A percentile compares a stretch with the other conserved stretches of the same genome.
phyloP scores from a whole-genome alignment of 805 yeast species.

The Hanseniaspora taiwanica region DNA sequence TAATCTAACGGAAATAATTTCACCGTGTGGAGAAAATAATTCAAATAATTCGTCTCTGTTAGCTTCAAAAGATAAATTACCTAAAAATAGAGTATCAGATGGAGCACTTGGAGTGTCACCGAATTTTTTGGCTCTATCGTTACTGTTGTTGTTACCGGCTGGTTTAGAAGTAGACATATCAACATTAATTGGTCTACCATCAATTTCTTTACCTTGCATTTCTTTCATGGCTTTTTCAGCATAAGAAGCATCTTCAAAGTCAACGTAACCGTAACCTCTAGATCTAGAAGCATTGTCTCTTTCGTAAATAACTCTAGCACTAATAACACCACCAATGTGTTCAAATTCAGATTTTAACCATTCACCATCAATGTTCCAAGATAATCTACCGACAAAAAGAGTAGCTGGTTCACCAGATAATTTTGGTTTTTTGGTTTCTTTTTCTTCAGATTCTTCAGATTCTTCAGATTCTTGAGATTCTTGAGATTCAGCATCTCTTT shows the following conservation, averaged over 20 bases:
- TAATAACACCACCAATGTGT: conserved; percentile 61
- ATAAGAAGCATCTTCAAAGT: conserved; percentile 58
- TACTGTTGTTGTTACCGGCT: conserved; percentile 42
- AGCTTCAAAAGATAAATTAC: conserved; percentile 88
- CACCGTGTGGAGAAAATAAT: conserved; percentile 66
- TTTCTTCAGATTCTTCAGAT: conserved; percentile 23
- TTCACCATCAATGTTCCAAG: conserved; percentile 94
- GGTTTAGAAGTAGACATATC: conserved; percentile 86
- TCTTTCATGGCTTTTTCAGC: conserved; percentile 82
- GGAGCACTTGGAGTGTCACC: conserved; percentile 90
- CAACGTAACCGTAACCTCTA: conserved; percentile 96
- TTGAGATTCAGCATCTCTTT: conserved; percentile 17
- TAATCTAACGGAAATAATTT: conserved; percentile 77
- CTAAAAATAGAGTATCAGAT: conserved; percentile 90
- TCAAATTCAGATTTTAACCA: conserved; percentile 86
- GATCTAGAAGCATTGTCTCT: conserved; percentile 76
- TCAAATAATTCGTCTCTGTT: conserved; percentile 67
- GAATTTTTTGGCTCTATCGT: conserved; percentile 73
- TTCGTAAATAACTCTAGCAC: conserved; percentile 91
- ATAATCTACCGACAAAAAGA: conserved; percentile 89
- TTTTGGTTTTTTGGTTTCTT: conserved; percentile 35
- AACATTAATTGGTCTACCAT: conserved; percentile 90
- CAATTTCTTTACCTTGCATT: conserved; percentile 88
- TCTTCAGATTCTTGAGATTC: conserved; percentile 24
- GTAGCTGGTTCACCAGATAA: conserved; percentile 60